Conservation (phyloP, 2,329 filamentous ascomycete species). For the Phyllosticta ampelicida region DNA sequence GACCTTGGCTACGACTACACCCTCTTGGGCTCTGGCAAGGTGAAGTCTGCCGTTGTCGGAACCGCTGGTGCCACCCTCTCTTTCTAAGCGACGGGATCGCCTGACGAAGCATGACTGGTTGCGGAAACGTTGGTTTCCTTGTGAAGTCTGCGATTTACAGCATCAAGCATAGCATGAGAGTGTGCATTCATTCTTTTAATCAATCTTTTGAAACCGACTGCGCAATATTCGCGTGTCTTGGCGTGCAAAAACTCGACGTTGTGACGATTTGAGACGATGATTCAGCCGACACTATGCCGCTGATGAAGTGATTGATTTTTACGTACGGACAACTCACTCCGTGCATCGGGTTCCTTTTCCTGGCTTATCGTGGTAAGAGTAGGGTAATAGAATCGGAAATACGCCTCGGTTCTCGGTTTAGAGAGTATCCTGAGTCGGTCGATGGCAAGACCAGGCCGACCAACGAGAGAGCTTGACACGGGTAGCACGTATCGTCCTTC, state of each 20-base stretch:
- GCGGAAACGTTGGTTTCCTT: neutral
- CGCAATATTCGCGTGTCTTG: neutral
- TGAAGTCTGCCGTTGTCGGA: constrained; percentile 30
- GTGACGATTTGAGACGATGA: no score
- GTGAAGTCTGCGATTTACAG: neutral
- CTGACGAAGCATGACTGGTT: neutral
- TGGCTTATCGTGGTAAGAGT: neutral
- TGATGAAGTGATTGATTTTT: no score
- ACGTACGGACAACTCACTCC: no score
- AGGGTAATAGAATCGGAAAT: neutral
- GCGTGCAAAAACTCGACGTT: neutral
- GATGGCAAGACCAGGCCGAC: neutral
- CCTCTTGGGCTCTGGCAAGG: constrained; percentile 23
- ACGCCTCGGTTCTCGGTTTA: neutral
- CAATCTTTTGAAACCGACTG: neutral
- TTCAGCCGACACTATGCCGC: no score
- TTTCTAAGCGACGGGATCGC: constrained; percentile 16
- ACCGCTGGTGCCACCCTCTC: constrained; percentile 29
- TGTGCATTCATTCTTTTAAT: neutral
- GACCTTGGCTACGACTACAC: constrained; percentile 25
- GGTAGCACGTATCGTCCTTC: neutral
- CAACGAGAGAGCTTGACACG: neutral
- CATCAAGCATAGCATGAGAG: neutral
- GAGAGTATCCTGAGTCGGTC: neutral
- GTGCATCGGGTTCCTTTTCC: no score